Conservation (phyloP, 2,329 filamentous ascomycete genomes). For the Onygena corvina region DNA sequence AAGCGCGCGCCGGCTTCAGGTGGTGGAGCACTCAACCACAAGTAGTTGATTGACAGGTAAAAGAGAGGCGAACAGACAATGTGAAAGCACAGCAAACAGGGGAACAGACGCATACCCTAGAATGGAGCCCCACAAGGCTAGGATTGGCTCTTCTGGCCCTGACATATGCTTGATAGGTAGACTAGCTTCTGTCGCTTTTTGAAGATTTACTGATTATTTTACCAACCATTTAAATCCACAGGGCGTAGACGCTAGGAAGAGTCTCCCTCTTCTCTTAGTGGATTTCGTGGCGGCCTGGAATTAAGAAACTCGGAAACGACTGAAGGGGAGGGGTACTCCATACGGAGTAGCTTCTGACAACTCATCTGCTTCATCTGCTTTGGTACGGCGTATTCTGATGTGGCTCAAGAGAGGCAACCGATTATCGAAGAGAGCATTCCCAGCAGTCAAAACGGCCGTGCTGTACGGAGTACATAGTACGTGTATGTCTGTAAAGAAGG, state of each 20-base stretch:
- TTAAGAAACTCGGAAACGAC: not conserved
- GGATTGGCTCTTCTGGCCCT: constrained; percentile 4
- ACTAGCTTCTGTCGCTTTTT: not conserved
- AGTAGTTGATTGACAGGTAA: too few species aligned
- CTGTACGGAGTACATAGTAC: not conserved
- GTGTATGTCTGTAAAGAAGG: constrained; percentile 2
- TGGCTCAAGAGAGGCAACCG: not conserved
- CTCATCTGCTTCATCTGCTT: constrained; percentile 2
- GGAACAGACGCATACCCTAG: constrained; percentile 4
- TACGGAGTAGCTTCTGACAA: constrained; percentile 6
- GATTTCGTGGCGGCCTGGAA: constrained; percentile 6
- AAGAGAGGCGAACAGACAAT: not conserved
- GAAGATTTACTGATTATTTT: not conserved
- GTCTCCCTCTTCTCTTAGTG: constrained; percentile 1
- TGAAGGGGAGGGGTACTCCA: too few species aligned
- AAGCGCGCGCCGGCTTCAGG: too few species aligned
- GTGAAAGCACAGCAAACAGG: not conserved
- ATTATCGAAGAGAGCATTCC: not conserved
- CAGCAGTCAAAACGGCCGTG: not conserved
- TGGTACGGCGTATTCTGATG: constrained; percentile 2
- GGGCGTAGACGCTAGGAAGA: constrained; percentile 6
- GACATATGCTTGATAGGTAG: constrained; percentile 5
- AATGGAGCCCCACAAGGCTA: constrained; percentile 1
- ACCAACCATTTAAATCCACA: constrained; percentile 2
- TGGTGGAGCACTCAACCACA: too few species aligned